A percentile compares a stretch with the other conserved stretches of the same genome.
Evolutionary conservation across 2,329 filamentous ascomycete genomes (phyloP).

Genomic region (Penicillium sp.): DNA sequence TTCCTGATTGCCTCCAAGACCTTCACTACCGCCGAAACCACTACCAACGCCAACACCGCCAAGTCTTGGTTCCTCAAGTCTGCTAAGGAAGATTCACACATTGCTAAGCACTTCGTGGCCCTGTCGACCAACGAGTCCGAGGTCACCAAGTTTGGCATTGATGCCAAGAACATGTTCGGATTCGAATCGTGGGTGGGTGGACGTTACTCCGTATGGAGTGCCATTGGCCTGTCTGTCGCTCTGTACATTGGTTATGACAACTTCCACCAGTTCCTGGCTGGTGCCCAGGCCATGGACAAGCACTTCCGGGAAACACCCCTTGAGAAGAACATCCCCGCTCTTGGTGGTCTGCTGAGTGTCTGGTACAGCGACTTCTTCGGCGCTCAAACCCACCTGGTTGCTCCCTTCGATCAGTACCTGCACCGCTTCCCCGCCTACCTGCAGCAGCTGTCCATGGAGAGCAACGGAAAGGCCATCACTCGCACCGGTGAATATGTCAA

Average conservation of each 20-base stretch:
- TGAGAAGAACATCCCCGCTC: constrained; percentile 88
- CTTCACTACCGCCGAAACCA: constrained; percentile 97
- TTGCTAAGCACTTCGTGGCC: constrained; percentile 98
- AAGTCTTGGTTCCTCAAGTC: constrained; percentile 94
- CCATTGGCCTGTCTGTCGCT: constrained; percentile 90
- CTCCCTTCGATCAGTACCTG: constrained; percentile 98
- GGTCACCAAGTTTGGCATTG: constrained; percentile 98
- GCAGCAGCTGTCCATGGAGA: constrained; percentile 99
- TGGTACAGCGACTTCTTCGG: constrained; percentile 99
- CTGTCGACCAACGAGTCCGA: constrained; percentile 93
- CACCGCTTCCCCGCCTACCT: constrained; percentile 99
- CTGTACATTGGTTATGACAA: constrained; percentile 97
- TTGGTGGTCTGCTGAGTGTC: constrained; percentile 90
- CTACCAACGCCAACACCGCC: constrained; percentile 93
- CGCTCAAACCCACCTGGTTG: constrained; percentile 94
- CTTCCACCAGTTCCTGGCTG: constrained; percentile 92
- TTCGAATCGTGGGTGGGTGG: constrained; percentile 99
- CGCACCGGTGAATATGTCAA: constrained; percentile 84
- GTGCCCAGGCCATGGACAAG: constrained; percentile 96
- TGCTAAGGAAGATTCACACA: constrained; percentile 69
- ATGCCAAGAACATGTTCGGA: constrained; percentile 99
- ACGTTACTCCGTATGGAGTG: constrained; percentile 98
- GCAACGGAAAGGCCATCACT: constrained; percentile 96
- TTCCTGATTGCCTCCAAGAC: constrained; percentile 99
- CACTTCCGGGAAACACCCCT: constrained; percentile 91